Evolutionary conservation across 2,329 filamentous ascomycete species (phyloP).

Genomic region (Alternaria sp.): DNA sequence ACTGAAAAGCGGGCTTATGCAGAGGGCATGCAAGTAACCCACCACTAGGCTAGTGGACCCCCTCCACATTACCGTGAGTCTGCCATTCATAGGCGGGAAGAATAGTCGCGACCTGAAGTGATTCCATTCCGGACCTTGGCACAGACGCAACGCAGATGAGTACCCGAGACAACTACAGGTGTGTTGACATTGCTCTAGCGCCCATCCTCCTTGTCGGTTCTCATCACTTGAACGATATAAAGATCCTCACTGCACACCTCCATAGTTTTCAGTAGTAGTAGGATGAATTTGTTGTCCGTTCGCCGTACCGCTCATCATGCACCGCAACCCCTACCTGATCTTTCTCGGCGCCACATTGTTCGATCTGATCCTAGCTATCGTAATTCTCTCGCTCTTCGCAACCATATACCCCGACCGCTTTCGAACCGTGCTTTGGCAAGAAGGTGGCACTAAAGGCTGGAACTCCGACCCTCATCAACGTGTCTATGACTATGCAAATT

Average conservation of each 20-base stretch:
- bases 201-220: background rate
- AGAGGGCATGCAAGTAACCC: background rate
- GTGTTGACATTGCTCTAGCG: conserved; percentile 3
- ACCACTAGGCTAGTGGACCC: background rate
- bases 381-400: conserved; percentile 20
- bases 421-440: conserved; percentile 20
- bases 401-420: conserved; percentile 18
- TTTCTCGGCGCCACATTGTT: conserved; percentile 9
- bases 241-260: background rate
- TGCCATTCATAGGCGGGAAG: background rate
- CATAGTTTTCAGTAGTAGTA: background rate
- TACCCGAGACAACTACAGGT: background rate
- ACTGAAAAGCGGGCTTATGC: background rate
- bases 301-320: background rate
- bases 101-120: background rate
- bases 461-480: conserved; percentile 30
- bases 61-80: background rate
- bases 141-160: background rate
- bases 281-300: background rate
- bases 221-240: background rate
- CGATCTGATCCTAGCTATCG: conserved; percentile 16
- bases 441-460: conserved; percentile 26
- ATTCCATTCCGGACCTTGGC: background rate
- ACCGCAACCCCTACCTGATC: background rate
- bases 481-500: conserved; percentile 30